Conservation (phyloP, 371 early-diverging fungal genomes). For the Saksenaea vasiformis region DNA sequence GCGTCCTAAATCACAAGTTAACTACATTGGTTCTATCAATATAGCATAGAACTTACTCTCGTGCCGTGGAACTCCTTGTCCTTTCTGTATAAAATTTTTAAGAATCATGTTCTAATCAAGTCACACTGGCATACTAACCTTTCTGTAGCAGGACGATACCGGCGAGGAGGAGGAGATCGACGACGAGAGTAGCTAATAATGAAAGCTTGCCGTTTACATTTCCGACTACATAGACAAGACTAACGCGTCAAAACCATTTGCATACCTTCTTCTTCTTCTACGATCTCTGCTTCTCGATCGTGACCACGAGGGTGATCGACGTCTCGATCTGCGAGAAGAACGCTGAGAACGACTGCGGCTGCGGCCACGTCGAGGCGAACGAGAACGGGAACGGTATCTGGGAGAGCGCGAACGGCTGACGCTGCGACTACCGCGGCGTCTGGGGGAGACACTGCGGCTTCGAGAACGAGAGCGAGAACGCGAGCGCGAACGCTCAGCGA, state of each 20-base stretch:
- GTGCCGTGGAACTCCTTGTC: conserved; percentile 53
- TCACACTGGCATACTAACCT: conserved; percentile 11
- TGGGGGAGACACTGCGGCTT: conserved; percentile 6
- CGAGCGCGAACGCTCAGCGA: conserved; percentile 6
- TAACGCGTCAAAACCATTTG: not conserved
- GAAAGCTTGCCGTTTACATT: conserved; percentile 10
- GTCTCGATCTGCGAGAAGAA: conserved; percentile 10
- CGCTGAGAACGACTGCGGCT: conserved; percentile 17
- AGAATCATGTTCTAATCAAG: not conserved
- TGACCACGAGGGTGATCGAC: conserved; percentile 41
- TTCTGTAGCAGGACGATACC: conserved; percentile 21
- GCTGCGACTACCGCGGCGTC: conserved; percentile 1
- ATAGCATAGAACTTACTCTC: conserved; percentile 25
- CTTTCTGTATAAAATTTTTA: not conserved
- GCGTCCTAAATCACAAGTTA: conserved; percentile 22
- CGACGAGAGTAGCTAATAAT: conserved; percentile 5
- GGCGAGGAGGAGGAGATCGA: conserved; percentile 32
- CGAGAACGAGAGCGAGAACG: conserved; percentile 10
- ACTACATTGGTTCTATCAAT: not conserved
- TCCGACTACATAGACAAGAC: not conserved
- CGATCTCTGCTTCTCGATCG: conserved; percentile 20
- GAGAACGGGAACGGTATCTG: conserved; percentile 16
- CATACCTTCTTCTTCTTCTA: conserved; percentile 29
- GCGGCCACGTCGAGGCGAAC: conserved; percentile 14
- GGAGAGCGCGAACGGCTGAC: conserved; percentile 27